These are phyloP conservation scores for Andrographis paniculata DNA, from an alignment of 305 asterid genomes.

Conservation along the genomic window DNA sequence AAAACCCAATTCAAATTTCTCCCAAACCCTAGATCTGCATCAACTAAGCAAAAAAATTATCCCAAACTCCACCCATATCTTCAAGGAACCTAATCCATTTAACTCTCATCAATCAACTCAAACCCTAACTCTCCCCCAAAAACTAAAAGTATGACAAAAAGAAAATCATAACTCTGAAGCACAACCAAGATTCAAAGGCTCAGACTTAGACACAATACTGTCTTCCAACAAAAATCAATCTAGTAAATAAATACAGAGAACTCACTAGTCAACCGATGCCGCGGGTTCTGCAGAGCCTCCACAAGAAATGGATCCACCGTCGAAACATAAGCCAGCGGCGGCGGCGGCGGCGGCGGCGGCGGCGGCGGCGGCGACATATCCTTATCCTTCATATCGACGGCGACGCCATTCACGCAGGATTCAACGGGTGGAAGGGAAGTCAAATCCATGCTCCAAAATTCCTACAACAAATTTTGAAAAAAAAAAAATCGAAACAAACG, in stretches of 20 bases:
- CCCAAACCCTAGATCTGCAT: neutral
- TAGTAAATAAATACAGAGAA: no score
- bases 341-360: slow-evolving; percentile 13
- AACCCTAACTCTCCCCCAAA: neutral
- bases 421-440: neutral
- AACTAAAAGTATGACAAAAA: neutral
- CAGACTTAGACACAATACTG: slow-evolving; percentile 3
- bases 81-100: neutral
- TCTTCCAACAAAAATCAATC: neutral
- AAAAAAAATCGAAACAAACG: no score
- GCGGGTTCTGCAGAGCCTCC: slow-evolving; percentile 98
- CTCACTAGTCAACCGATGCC: slow-evolving; percentile 92
- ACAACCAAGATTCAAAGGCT: neutral
- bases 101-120: neutral
- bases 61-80: neutral
- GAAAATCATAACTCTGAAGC: neutral
- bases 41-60: neutral
- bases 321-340: slow-evolving; percentile 36
- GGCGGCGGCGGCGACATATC: slow-evolving; percentile 19
- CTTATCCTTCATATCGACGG: slow-evolving; percentile 5
- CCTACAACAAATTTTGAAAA: no score
- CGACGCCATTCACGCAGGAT: neutral
- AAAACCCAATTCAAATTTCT: neutral
- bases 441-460: no score
- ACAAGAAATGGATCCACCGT: slow-evolving; percentile 92